Conservation (phyloP, 1,284 basidiomycete genomes). For the Ganoderma resinaceum region DNA sequence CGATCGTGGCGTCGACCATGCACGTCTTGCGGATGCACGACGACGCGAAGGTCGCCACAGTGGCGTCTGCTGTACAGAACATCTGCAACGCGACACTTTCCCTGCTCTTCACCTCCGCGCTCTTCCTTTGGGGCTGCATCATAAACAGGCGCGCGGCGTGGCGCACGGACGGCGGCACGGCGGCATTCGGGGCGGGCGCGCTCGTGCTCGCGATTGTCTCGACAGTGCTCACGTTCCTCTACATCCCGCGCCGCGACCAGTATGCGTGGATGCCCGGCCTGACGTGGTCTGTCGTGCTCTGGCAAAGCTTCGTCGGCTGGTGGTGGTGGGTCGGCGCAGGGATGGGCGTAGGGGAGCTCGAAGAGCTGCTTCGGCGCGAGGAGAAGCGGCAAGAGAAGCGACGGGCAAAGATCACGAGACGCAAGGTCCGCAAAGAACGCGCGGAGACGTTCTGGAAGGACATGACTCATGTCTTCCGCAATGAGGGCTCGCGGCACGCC, state of each 20-base stretch:
- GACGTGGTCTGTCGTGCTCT: constrained; percentile 88
- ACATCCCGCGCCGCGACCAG: constrained; percentile 82
- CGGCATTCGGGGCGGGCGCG: constrained; percentile 89
- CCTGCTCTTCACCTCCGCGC: constrained; percentile 89
- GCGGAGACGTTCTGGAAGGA: constrained; percentile 61
- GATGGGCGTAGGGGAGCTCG: constrained; percentile 69
- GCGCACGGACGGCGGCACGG: constrained; percentile 95
- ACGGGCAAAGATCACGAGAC: constrained; percentile 45
- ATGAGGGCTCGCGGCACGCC: neutral
- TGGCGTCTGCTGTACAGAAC: constrained; percentile 87
- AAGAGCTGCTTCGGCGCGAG: constrained; percentile 64
- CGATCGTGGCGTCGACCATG: constrained; percentile 85
- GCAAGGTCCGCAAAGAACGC: constrained; percentile 51
- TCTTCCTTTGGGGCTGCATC: constrained; percentile 93
- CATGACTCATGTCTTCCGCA: constrained; percentile 49
- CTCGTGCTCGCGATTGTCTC: constrained; percentile 80
- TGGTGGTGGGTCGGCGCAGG: constrained; percentile 99
- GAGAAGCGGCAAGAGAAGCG: constrained; percentile 64
- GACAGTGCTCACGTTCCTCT: constrained; percentile 86
- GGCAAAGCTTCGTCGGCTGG: constrained; percentile 93
- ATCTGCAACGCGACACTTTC: constrained; percentile 96
- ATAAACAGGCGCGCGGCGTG: constrained; percentile 93
- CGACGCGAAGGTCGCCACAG: constrained; percentile 52
- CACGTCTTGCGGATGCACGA: constrained; percentile 80
- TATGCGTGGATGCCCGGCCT: constrained; percentile 88